These are phyloP conservation scores for Carallia pectinifolia DNA, from an alignment of 345 rosid genomes.

Conservation along the genomic window DNA sequence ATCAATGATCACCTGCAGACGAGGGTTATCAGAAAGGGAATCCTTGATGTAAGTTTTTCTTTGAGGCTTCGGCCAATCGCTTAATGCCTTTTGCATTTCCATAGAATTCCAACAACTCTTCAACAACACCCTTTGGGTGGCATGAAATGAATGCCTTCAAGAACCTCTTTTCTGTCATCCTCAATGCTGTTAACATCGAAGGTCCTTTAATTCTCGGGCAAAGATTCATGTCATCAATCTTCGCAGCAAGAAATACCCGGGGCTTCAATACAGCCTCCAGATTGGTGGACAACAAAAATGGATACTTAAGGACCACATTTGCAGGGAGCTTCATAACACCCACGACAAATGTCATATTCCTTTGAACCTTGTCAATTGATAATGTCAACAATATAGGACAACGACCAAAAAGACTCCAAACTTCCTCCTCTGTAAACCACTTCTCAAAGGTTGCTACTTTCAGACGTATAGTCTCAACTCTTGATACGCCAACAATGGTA, in stretches of 20 bases:
- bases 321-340: constrained; percentile 68
- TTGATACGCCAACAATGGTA: constrained; percentile 59
- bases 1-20: too few relatives aligned
- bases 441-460: constrained; percentile 70
- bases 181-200: constrained; percentile 42
- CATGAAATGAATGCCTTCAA: constrained; percentile 53
- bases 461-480: constrained; percentile 59
- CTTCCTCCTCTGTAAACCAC: constrained; percentile 66
- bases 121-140: constrained; percentile 51
- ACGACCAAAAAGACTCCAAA: constrained; percentile 57
- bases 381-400: constrained; percentile 57
- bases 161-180: constrained; percentile 68
- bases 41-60: constrained; percentile 42
- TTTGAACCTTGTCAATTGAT: constrained; percentile 75
- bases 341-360: constrained; percentile 76
- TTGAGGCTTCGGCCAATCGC: constrained; percentile 65
- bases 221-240: constrained; percentile 62
- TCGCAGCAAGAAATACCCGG: constrained; percentile 47
- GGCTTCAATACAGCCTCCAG: constrained; percentile 63
- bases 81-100: constrained; percentile 43
- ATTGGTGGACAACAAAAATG: constrained; percentile 50
- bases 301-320: constrained; percentile 42
- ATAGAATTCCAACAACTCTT: constrained; percentile 55
- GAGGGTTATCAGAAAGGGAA: constrained; percentile 56
- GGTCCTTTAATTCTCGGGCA: constrained; percentile 44